Conservation (phyloP, 768 basidiomycete species). For the Suillus fuscotomentosus region DNA sequence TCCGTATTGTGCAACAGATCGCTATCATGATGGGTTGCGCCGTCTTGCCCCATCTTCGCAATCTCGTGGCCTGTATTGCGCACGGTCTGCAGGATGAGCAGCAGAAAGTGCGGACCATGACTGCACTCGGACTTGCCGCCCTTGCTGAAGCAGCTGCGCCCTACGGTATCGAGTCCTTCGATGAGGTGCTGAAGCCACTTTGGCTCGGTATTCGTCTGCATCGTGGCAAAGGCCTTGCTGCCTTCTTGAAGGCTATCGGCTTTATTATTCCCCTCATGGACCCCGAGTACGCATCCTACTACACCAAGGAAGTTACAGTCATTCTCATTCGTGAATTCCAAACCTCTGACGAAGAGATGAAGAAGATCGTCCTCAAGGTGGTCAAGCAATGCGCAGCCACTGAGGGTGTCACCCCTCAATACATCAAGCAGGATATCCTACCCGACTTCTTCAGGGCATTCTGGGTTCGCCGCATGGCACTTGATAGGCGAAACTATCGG, state of each 20-base stretch:
- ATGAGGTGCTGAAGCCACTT: slow-evolving; percentile 83
- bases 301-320: slow-evolving; percentile 96
- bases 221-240: slow-evolving; percentile 75
- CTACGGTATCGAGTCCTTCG: slow-evolving; percentile 99
- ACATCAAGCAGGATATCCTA: slow-evolving; percentile 96
- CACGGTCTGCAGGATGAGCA: slow-evolving; percentile 77
- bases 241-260: slow-evolving; percentile 89
- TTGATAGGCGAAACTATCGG: slow-evolving; percentile 92
- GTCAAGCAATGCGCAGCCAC: slow-evolving; percentile 99
- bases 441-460: slow-evolving; percentile 99
- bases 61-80: slow-evolving; percentile 94
- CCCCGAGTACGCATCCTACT: slow-evolving; percentile 98
- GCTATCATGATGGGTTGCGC: slow-evolving; percentile 99
- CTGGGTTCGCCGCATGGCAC: slow-evolving; percentile 98
- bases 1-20: slow-evolving; percentile 99
- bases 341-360: slow-evolving; percentile 99
- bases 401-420: slow-evolving; percentile 93
- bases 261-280: slow-evolving; percentile 99
- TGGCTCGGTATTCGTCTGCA: slow-evolving; percentile 80
- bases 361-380: slow-evolving; percentile 99
- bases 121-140: slow-evolving; percentile 77
- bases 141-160: slow-evolving; percentile 97
- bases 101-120: slow-evolving; percentile 81
- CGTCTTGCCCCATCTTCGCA: slow-evolving; percentile 93
- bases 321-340: slow-evolving; percentile 98